Evolutionary conservation across 192 early-diverging fungal species (phyloP), one percentile per base, ranked within the genome.

Genomic region (Coemansia sp.): DNA sequence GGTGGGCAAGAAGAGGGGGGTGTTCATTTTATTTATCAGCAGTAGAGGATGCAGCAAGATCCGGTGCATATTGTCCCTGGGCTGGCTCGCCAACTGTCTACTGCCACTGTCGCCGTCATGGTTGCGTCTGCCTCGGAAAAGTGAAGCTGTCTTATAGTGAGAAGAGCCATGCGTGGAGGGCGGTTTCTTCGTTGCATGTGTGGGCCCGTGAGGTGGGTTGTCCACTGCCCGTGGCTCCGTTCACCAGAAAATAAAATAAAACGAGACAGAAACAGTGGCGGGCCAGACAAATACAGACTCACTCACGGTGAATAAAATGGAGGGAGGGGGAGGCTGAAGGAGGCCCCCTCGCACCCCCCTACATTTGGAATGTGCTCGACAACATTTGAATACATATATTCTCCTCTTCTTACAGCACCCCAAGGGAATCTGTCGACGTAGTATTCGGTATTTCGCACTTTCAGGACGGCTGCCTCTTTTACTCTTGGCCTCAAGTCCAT

Each of bases 291-390:
- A 50, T 50, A 21, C 46, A 23, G 46, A 21, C 46, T 45, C 44
- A 50, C 19, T 50, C 46, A 23, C 15, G 17, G 15, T 27, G 51
- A 21, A 48, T 34, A 58, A 32, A 58, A 58, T n/a, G 55, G 14
- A 42, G 41, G 29, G 31, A 58, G 27, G 55, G 55, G 15, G 55
- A 8, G 17, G 31, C 55, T 32, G 36, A 37, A 37, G 9, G 6
- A 37, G 36, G 6, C 55, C 29, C 29, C 17, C 32, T 58, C 29
- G 5, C 55, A 58, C 55, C 46, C 46, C 45, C 46, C 46, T 50
- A 50, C 46, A 50, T 50, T 50, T 50, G 46, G 46, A 50, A 50
- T 50, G 46, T 50, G 46, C 46, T 50, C n/a, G 46, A 19, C 46
- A 50, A 23, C 46, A 50, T 50, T 50, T 50, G 46, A 50, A 50